Conservation (phyloP, 2,329 filamentous ascomycete genomes). For the Sporothrix variecibatus region DNA sequence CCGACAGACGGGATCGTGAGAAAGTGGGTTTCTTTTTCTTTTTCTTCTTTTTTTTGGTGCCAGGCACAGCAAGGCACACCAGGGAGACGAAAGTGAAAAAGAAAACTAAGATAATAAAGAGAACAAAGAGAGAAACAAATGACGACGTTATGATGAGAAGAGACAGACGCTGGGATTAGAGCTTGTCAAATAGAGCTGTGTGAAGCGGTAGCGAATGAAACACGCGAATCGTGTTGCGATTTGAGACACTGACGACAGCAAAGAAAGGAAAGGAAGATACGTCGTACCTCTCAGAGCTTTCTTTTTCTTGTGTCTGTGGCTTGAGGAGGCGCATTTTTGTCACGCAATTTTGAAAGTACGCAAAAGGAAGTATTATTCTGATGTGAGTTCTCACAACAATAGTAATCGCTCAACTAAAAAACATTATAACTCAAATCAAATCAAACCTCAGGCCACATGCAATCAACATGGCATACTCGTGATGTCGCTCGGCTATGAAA, state of each 20-base stretch:
- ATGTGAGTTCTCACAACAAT: not conserved
- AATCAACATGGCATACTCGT: not conserved
- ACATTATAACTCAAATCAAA: not conserved
- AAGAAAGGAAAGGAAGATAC: not conserved
- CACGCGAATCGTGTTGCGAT: not conserved
- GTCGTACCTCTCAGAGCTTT: not conserved
- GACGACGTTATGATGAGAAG: not conserved
- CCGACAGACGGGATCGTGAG: not conserved
- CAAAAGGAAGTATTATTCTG: not conserved
- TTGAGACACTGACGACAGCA: not conserved
- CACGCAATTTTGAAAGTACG: not conserved
- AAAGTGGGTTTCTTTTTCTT: not conserved
- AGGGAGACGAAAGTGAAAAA: not conserved
- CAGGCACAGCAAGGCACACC: slow-evolving; percentile 14
- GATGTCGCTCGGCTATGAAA: not conserved
- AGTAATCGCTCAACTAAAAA: not conserved
- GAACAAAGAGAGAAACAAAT: not conserved
- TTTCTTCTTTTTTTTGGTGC: not conserved
- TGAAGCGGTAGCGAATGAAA: not conserved
- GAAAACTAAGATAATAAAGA: not conserved
- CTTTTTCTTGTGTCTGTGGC: not conserved
- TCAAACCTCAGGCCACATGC: not conserved
- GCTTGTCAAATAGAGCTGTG: not conserved
- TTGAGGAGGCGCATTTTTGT: not conserved
- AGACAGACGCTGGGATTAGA: not conserved